Evolutionary conservation across 2,329 filamentous ascomycete genomes (phyloP), one percentile per base, ranked within the genome.

Genomic region (Rosellinia necatrix): DNA sequence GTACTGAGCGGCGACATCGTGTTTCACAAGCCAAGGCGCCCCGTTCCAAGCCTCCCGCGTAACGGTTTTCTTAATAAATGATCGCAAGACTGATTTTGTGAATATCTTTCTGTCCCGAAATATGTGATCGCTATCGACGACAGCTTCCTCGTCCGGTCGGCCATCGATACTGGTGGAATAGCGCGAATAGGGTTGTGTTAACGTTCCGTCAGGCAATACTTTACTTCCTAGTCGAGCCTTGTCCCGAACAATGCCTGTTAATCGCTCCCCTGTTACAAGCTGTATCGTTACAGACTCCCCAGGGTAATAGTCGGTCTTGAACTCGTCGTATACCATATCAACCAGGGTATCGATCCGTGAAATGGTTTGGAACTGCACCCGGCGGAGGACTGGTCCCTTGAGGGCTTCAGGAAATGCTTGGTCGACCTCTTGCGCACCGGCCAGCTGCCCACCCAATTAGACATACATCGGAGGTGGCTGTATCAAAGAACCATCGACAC

Each of bases 1-100:
- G 72, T 94, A 96, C 60, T 87, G 82, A 41, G 85, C 84, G 1
- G 94, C 94, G 56, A 96, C 86, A 50, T 91, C 87, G 30, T 89
- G 83, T 75, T 96, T 97, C 15, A 97, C 93, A 52, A 96, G 78
- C 94, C 94, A 99, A 0, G 94, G 93, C 0, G 94, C 94, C n/a
- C 93, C 93, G 58, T 87, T 93, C 91, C 92, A 97, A 3, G 91
- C 85, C 68, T 97, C 94, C 59, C 93, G 81, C 2, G 87, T 89
- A n/a, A 97, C 89, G 0, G 92, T 94, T 73, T 96, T 92, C 71
- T 96, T 96, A 62, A 99, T 90, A 64, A 97, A 99, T 5, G 92
- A 91, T 29, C 93, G 87, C 35, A 99, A 79, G 72, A 97, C 92
- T 44, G 92, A 87, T 74, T 99, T 97, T 24, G 93, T 97, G 70